Evolutionary conservation across 108 stramenopile genomes (phyloP).

Genomic region (Nitzschia sp.): DNA sequence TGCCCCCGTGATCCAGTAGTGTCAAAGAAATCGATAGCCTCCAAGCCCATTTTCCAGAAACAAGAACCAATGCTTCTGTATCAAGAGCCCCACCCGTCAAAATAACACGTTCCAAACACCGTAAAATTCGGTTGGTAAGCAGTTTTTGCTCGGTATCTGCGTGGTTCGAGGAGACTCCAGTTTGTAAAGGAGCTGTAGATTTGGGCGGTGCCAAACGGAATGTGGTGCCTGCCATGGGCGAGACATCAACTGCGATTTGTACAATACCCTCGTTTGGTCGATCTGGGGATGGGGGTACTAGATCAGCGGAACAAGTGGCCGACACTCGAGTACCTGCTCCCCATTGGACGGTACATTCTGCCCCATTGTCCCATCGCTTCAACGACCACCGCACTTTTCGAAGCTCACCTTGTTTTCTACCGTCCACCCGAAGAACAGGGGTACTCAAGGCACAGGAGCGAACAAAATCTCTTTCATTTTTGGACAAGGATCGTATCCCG

Average conservation of each 20-base stretch:
- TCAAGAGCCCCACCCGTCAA: slow-evolving; percentile 80
- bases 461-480: slow-evolving; percentile 70
- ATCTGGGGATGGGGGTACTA: slow-evolving; percentile 82
- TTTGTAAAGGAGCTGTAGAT: slow-evolving; percentile 49
- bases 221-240: slow-evolving; percentile 77
- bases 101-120: slow-evolving; percentile 70
- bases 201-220: slow-evolving; percentile 64
- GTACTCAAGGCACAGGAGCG: slow-evolving; percentile 46
- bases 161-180: slow-evolving; percentile 15
- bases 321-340: slow-evolving; percentile 61
- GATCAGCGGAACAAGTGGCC: slow-evolving; percentile 48
- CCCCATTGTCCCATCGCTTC: slow-evolving; percentile 62
- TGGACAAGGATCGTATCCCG: slow-evolving; percentile 50
- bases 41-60: slow-evolving; percentile 89
- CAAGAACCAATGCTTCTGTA: slow-evolving; percentile 87
- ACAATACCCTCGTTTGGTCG: slow-evolving; percentile 87
- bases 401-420: slow-evolving; percentile 60
- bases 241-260: slow-evolving; percentile 77
- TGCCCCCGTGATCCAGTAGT: slow-evolving; percentile 84
- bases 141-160: slow-evolving; percentile 50
- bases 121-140: slow-evolving; percentile 67
- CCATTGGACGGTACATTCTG: slow-evolving; percentile 78
- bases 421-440: slow-evolving; percentile 58
- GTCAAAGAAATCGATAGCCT: slow-evolving; percentile 69
- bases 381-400: slow-evolving; percentile 66